Evolutionary conservation across 108 stramenopile genomes (phyloP).

Genomic region (Aurantiochytrium sp.): DNA sequence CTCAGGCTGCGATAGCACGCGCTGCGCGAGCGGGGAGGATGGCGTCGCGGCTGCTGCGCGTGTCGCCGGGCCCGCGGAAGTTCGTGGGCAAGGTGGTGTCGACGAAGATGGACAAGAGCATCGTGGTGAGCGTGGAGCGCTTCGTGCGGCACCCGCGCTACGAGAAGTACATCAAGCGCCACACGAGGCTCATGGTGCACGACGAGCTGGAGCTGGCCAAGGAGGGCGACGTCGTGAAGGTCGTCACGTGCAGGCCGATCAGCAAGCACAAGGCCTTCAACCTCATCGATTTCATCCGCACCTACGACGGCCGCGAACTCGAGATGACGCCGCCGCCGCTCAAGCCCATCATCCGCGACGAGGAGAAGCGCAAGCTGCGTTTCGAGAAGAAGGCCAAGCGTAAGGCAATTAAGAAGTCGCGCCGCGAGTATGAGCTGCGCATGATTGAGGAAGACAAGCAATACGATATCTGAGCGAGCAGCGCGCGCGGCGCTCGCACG

Average conservation of each 20-base stretch:
- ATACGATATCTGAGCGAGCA: neutral
- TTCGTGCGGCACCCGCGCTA: slow-evolving; percentile 69
- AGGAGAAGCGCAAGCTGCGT: neutral
- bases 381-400: neutral
- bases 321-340: neutral
- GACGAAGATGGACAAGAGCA: slow-evolving; percentile 79
- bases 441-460: neutral
- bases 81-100: slow-evolving; percentile 76
- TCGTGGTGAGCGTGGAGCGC: slow-evolving; percentile 80
- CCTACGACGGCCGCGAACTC: slow-evolving; percentile 18
- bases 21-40: neutral
- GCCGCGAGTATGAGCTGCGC: neutral
- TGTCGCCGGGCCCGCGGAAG: neutral
- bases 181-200: slow-evolving; percentile 83
- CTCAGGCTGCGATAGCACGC: neutral
- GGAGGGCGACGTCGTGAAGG: slow-evolving; percentile 77
- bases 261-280: slow-evolving; percentile 77
- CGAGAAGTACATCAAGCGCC: slow-evolving; percentile 63
- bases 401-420: neutral
- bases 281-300: slow-evolving; percentile 70
- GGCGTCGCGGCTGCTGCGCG: neutral
- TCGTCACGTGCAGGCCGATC: slow-evolving; percentile 76
- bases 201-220: slow-evolving; percentile 76
- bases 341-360: neutral
- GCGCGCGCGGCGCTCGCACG: neutral